These are phyloP conservation scores for Picea abies DNA, from an alignment of 83 land plant genomes.

Conservation along the genomic window DNA sequence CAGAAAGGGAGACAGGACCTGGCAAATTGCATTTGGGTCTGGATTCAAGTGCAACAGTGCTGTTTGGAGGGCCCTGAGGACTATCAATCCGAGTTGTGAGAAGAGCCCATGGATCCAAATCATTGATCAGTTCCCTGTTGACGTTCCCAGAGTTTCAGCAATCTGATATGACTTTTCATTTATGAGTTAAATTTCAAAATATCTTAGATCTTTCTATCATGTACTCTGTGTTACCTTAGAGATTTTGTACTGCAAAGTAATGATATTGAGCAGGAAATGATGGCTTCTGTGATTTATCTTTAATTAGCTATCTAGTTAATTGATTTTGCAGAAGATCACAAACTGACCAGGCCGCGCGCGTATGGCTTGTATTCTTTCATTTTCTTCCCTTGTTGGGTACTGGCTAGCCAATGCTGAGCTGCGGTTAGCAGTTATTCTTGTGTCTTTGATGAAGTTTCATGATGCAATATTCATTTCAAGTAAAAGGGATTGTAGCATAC, in stretches of 20 bases:
- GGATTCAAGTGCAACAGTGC: slow-evolving; percentile 53
- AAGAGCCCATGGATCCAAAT: slow-evolving; percentile 42
- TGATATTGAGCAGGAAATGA: neutral
- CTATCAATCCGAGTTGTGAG: slow-evolving; percentile 38
- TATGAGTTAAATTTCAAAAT: neutral
- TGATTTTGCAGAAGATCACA: neutral
- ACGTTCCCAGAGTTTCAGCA: slow-evolving; percentile 30
- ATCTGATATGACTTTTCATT: neutral
- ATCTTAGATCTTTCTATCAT: neutral
- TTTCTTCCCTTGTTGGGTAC: neutral
- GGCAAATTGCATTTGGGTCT: slow-evolving; percentile 53
- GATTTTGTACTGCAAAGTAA: neutral
- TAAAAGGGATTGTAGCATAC: neutral
- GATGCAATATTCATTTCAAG: neutral
- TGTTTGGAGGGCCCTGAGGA: slow-evolving; percentile 40
- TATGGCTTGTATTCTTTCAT: neutral
- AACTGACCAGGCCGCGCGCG: neutral
- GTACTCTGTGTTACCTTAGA: neutral
- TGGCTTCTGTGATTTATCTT: too few relatives aligned
- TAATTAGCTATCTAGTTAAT: too few relatives aligned
- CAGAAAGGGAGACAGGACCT: slow-evolving; percentile 35
- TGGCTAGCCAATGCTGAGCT: neutral
- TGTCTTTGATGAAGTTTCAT: slow-evolving; percentile 11
- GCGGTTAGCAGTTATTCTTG: neutral
- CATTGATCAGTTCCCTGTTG: slow-evolving; percentile 39